Percentiles rank a stretch among this genome's conserved stretches.
Conservation (phyloP, 345 rosid species). For the Heritiera littoralis region DNA sequence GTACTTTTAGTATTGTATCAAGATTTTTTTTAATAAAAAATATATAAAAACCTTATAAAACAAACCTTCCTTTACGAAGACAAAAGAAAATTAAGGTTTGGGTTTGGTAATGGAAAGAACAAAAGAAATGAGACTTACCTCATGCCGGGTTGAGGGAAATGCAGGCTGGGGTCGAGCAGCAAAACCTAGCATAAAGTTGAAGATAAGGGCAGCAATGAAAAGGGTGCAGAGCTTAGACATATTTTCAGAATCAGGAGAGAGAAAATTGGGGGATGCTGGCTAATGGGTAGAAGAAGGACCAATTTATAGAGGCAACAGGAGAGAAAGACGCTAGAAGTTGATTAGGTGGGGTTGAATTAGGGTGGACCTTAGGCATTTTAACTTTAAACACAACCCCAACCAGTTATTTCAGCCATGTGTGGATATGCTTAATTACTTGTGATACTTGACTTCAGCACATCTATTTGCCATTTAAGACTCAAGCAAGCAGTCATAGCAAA, state of each 20-base stretch:
- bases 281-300: neutral
- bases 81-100: neutral
- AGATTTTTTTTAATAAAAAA: too few species aligned
- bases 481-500: neutral
- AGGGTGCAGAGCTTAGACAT: slow-evolving; percentile 35
- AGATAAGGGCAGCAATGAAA: slow-evolving; percentile 28
- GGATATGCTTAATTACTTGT: neutral
- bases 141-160: neutral
- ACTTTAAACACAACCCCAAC: neutral
- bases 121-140: slow-evolving; percentile 4
- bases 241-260: neutral
- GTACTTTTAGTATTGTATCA: too few species aligned
- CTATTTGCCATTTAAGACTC: too few species aligned
- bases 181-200: slow-evolving; percentile 22
- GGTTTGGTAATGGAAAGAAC: neutral
- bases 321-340: neutral
- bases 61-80: neutral
- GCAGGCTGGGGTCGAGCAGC: slow-evolving; percentile 25
- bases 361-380: neutral
- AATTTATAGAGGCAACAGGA: slow-evolving; percentile 1
- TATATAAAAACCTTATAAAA: neutral
- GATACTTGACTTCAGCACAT: neutral
- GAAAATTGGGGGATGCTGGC: neutral
- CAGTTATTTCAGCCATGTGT: neutral
- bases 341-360: neutral